Base-by-base conservation (phyloP, 345 rosid species). In the Schrenkiella parvula region DNA sequence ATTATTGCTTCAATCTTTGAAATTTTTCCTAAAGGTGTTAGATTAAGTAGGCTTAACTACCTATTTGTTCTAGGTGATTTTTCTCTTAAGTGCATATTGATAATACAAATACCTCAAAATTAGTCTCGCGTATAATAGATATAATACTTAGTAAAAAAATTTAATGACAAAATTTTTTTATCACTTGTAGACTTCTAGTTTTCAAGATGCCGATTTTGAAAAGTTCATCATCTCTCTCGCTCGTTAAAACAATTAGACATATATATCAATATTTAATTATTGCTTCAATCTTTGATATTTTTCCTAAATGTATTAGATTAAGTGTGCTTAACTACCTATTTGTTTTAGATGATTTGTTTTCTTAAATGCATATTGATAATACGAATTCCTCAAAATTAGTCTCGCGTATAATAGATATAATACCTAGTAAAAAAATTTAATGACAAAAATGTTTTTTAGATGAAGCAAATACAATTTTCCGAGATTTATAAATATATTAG, bases 131-230 rank as follows among this genome's bases (percentile, higher is more conserved):
- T 32, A 32, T 32, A 32, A 1, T 23, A 3, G 1, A 23, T 23
- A 23, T 1, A 23, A 23, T 3, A 23, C 25, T 3, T 23, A 23
- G 25, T 23, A 23, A 23, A 1, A 23, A 1, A 23, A 1, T 23
- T 23, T 23, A 23, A 23, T 23, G 25, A 23, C n/a, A n/a, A n/a
- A n/a, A n/a, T n/a, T n/a, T n/a, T 5, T 29, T 29, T 44, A 44
- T 43, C 55, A 32, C 55, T 46, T 34, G 28, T 12, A 28, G 39
- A 29, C 41, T 63, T 43, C 29, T 46, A n/a, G n/a, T 64, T 42
- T 46, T 62, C 67, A 62, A 43, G 38, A 62, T 62, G 39, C 39
- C 39, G 12, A 62, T 15, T 29, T 62, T 42, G 67, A 62, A 62
- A 62, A 42, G 37, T 43, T 28, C 26, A 26, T 42, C 52, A 46